Percentiles rank a stretch among this genome's conserved stretches.
phyloP scores from a whole-genome alignment of 1,284 basidiomycete species.

The Omphalotus olearius region DNA sequence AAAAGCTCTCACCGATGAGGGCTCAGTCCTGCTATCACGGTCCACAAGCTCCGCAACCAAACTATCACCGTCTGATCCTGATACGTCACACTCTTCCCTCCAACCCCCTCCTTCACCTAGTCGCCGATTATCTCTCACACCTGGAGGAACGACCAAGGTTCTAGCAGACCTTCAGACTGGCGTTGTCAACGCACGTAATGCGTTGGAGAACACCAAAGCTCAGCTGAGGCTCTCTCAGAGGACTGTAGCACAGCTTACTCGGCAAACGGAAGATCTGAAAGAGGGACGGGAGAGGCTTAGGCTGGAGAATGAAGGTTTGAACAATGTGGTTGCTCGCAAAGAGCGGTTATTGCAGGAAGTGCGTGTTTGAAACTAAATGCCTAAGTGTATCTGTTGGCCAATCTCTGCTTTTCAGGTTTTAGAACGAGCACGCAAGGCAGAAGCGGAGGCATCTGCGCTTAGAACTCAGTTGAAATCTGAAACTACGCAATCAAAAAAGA shows the following conservation, averaged over 20 bases:
- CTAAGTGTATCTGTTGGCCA: neutral
- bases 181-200: conserved; percentile 73
- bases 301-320: conserved; percentile 80
- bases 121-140: conserved; percentile 57
- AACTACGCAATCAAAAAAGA: conserved; percentile 65
- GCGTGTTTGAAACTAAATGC: conserved; percentile 18
- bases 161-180: conserved; percentile 79
- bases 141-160: conserved; percentile 77
- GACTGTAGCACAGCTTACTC: conserved; percentile 73
- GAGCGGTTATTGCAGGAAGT: conserved; percentile 82
- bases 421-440: conserved; percentile 78
- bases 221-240: conserved; percentile 76
- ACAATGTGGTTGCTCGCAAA: conserved; percentile 82
- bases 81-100: conserved; percentile 24
- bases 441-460: conserved; percentile 62
- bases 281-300: conserved; percentile 76
- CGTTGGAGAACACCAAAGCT: conserved; percentile 78
- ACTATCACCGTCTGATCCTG: conserved; percentile 27
- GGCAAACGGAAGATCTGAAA: conserved; percentile 83
- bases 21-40: conserved; percentile 32
- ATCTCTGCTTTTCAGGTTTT: conserved; percentile 46
- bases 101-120: conserved; percentile 24
- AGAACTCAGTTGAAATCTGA: conserved; percentile 72
- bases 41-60: conserved; percentile 17
- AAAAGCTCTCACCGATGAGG: conserved; percentile 73